Evolutionary conservation across 2,329 filamentous ascomycete species (phyloP).

Genomic region (Fusarium cyanostomum): DNA sequence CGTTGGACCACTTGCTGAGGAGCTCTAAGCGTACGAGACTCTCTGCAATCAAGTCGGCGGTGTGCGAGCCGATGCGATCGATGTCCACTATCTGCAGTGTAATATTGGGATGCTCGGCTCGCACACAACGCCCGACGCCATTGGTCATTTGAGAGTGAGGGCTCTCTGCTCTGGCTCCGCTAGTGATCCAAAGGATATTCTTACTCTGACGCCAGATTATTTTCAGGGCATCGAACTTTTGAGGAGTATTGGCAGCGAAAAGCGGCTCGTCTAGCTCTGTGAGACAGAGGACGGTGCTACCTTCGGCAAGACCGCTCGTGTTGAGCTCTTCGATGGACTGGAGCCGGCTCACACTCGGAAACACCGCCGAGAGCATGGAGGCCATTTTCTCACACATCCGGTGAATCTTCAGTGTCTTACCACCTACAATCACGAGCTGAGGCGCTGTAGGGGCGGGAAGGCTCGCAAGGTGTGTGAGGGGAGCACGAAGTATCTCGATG

Average conservation of each 20-base stretch:
- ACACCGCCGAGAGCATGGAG: background rate
- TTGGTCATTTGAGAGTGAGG: background rate
- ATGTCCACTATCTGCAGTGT: background rate
- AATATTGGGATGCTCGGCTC: background rate
- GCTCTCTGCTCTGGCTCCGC: background rate
- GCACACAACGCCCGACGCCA: background rate
- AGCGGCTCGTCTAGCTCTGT: background rate
- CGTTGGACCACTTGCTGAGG: background rate
- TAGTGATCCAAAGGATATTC: background rate
- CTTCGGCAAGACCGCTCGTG: too few species aligned
- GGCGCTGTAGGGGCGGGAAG: too few species aligned
- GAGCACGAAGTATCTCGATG: background rate
- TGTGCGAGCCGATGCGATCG: background rate
- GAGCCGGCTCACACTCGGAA: background rate
- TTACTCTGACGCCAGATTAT: background rate
- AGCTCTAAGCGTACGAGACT: background rate
- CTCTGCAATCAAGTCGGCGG: background rate
- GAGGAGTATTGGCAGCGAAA: background rate
- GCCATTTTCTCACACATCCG: background rate
- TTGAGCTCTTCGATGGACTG: background rate
- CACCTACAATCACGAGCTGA: background rate
- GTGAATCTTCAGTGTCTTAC: background rate
- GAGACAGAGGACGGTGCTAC: background rate
- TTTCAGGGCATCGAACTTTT: background rate
- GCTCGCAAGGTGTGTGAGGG: fast-evolving